A percentile compares a stretch with the other conserved stretches of the same genome.
These are phyloP conservation scores for Stylosanthes scabra DNA, from an alignment of 331 rosid genomes.

Conservation along the genomic window DNA sequence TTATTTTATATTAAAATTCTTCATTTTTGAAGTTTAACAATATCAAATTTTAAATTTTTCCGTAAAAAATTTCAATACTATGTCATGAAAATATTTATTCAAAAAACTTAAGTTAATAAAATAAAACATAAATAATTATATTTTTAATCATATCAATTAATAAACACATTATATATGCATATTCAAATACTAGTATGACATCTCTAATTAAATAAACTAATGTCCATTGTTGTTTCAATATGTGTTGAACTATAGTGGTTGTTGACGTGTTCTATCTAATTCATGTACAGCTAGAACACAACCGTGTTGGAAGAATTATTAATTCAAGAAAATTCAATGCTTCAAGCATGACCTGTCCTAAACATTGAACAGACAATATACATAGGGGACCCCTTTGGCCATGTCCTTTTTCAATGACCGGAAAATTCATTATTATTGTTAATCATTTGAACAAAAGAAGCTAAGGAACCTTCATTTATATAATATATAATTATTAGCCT, in stretches of 20 bases:
- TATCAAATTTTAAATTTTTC: too few species aligned
- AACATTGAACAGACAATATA: conserved; percentile 36
- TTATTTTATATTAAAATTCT: too few species aligned
- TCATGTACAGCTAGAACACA: conserved; percentile 42
- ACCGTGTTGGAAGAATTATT: conserved; percentile 15
- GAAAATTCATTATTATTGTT: conserved; percentile 7
- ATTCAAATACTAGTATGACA: too few species aligned
- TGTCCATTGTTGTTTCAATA: too few species aligned
- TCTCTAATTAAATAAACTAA: too few species aligned
- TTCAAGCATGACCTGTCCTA: conserved; percentile 40
- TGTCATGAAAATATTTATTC: too few species aligned
- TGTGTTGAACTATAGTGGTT: conserved; percentile 30
- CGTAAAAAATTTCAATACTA: too few species aligned
- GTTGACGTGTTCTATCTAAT: conserved; percentile 40
- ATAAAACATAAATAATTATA: too few species aligned
- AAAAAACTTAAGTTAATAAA: too few species aligned
- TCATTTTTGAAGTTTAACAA: too few species aligned
- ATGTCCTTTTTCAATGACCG: conserved; percentile 29
- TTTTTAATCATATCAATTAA: too few species aligned
- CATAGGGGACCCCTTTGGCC: conserved; percentile 35
- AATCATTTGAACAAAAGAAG: background rate
- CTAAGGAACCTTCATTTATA: conserved; percentile 36
- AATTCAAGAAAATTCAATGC: conserved; percentile 31
- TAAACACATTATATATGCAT: too few species aligned
- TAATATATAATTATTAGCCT: background rate